phyloP scores from a whole-genome alignment of 371 early-diverging fungal species.

The Lichtheimia ornata region DNA sequence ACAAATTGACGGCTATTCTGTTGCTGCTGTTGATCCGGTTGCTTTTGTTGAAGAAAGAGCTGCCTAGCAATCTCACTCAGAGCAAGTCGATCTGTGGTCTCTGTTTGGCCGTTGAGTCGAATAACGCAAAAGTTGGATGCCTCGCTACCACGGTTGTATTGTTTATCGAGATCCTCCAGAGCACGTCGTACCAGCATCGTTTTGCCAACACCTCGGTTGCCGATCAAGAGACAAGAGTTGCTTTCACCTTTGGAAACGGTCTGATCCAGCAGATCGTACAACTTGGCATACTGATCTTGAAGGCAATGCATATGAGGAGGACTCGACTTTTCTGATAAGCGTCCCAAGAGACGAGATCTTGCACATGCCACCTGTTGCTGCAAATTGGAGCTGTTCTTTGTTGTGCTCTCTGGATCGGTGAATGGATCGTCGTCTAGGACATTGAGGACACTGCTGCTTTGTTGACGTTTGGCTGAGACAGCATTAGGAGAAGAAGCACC shows the following conservation, averaged over 20 bases:
- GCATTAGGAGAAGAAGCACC: neutral
- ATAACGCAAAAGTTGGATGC: conserved; percentile 65
- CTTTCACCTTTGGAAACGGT: conserved; percentile 72
- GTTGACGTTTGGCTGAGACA: too few species aligned
- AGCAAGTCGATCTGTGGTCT: conserved; percentile 81
- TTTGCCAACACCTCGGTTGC: conserved; percentile 80
- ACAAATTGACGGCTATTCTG: conserved; percentile 7
- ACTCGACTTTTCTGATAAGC: conserved; percentile 44
- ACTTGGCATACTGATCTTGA: conserved; percentile 61
- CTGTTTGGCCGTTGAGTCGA: conserved; percentile 78
- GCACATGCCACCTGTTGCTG: conserved; percentile 13
- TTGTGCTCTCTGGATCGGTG: neutral
- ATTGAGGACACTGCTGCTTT: neutral
- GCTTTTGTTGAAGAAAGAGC: conserved; percentile 47
- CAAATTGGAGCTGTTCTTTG: neutral
- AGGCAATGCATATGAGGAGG: conserved; percentile 55
- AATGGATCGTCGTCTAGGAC: conserved; percentile 8
- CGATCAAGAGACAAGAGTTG: conserved; percentile 76
- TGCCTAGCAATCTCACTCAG: conserved; percentile 83
- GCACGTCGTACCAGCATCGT: conserved; percentile 43
- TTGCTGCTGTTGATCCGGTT: conserved; percentile 13
- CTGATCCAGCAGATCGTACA: conserved; percentile 54
- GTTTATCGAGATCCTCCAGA: conserved; percentile 36
- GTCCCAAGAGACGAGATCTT: conserved; percentile 27
- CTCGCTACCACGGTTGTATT: conserved; percentile 15